A percentile compares a stretch with the other conserved stretches of the same genome.
Evolutionary conservation across 2,329 filamentous ascomycete species (phyloP).

Genomic region (Paracoccidioides lutzii): DNA sequence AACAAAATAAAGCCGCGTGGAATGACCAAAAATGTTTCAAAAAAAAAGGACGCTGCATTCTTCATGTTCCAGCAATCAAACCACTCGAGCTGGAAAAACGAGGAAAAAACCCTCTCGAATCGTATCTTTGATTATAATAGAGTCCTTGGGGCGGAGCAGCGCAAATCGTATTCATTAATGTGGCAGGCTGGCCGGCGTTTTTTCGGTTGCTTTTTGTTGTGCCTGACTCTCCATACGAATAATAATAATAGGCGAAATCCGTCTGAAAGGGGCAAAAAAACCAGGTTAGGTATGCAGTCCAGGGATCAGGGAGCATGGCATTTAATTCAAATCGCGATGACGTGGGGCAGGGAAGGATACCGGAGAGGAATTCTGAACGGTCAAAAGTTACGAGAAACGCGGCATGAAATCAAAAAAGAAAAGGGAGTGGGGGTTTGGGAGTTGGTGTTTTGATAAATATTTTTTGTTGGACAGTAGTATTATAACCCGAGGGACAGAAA

Average conservation of each 20-base stretch:
- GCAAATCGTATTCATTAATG: not conserved
- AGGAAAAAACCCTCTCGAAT: not conserved
- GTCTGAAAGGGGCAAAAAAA: not conserved
- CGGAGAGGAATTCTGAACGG: not conserved
- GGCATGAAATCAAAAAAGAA: not conserved
- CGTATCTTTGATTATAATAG: not conserved
- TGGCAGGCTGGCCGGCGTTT: not conserved
- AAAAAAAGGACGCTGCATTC: not conserved
- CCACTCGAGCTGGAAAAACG: not conserved
- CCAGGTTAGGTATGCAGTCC: not conserved
- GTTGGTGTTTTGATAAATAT: not conserved
- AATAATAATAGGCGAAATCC: slow-evolving; percentile 1
- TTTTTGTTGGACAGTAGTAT: not conserved
- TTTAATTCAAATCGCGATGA: not conserved
- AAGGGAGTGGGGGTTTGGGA: no score
- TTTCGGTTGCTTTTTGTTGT: not conserved
- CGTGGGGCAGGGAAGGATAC: not conserved
- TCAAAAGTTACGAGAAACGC: not conserved
- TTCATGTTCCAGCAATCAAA: not conserved
- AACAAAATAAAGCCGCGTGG: not conserved
- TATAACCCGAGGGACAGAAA: not conserved
- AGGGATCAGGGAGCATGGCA: not conserved
- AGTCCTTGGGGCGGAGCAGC: not conserved
- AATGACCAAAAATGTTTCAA: no score
- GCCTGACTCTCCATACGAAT: not conserved